Percentiles rank a stretch among this genome's conserved stretches.
Conservation (phyloP, 192 early-diverging fungal genomes). For the Allomyces arbusculus region DNA sequence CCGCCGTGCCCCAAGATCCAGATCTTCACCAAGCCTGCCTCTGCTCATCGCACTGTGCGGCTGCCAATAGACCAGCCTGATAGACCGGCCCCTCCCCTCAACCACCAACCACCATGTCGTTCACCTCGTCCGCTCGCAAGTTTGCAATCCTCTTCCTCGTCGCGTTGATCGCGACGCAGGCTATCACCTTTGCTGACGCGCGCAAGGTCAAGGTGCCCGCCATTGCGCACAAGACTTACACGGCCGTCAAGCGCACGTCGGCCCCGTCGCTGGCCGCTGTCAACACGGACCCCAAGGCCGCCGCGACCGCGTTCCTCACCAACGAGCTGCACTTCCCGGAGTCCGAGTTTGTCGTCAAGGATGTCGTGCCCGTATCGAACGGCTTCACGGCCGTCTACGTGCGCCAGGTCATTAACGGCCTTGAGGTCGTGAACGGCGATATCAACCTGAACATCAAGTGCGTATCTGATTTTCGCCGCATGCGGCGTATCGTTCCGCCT, state of each 20-base stretch:
- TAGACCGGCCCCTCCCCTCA: too few species aligned
- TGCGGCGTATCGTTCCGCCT: too few species aligned
- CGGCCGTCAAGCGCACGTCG: neutral
- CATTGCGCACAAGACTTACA: neutral
- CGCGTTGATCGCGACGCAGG: neutral
- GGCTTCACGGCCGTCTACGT: slow-evolving; percentile 42
- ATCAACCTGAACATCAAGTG: slow-evolving; percentile 32
- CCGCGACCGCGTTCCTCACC: neutral
- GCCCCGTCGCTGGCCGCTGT: neutral
- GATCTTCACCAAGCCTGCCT: too few species aligned
- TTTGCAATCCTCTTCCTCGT: too few species aligned
- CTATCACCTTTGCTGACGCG: neutral
- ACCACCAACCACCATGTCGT: too few species aligned
- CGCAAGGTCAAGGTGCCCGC: neutral
- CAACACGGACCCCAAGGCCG: neutral
- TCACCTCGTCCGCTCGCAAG: too few species aligned
- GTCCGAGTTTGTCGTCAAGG: neutral
- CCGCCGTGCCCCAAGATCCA: too few species aligned
- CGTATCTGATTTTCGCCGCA: too few species aligned
- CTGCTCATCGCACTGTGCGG: too few species aligned
- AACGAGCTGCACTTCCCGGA: neutral
- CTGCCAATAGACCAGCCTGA: too few species aligned
- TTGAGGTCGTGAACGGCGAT: slow-evolving; percentile 36
- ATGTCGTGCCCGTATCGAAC: slow-evolving; percentile 8
- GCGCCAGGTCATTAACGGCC: slow-evolving; percentile 26